These are phyloP conservation scores for Sinapis alba DNA, from an alignment of 441 rosid species.

Conservation along the genomic window DNA sequence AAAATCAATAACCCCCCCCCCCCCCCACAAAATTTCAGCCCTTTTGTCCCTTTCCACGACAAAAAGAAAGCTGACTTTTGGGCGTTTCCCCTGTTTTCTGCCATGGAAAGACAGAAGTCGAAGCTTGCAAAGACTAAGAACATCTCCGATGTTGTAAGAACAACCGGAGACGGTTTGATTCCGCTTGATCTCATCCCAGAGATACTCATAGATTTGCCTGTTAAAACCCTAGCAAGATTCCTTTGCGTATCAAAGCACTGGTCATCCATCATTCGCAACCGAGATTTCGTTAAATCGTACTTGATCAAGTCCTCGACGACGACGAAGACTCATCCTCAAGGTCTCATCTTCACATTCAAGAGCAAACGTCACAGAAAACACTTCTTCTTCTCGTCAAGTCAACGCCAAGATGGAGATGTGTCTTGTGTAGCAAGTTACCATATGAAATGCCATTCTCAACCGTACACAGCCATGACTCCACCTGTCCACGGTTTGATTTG, in stretches of 20 bases:
- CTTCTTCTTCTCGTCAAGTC: neutral
- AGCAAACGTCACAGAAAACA: neutral
- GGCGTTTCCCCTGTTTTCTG: neutral
- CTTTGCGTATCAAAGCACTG: neutral
- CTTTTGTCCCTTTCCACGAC: neutral
- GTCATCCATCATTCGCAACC: slow-evolving; percentile 24
- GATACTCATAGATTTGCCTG: neutral
- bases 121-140: slow-evolving; percentile 2
- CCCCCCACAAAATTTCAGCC: too few species aligned
- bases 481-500: slow-evolving; percentile 14
- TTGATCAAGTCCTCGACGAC: neutral
- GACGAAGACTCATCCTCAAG: neutral
- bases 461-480: neutral
- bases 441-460: neutral
- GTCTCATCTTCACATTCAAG: slow-evolving; percentile 11
- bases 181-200: slow-evolving; percentile 10
- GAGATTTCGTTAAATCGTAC: neutral
- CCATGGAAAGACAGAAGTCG: slow-evolving; percentile 3
- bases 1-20: too few species aligned
- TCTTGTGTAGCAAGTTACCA: neutral
- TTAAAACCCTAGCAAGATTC: slow-evolving; percentile 14
- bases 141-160: slow-evolving; percentile 2
- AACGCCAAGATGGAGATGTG: neutral
- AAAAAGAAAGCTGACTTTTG: neutral
- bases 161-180: neutral